Conservation (phyloP, 352 stramenopile species). For the Pythium insidiosum region DNA sequence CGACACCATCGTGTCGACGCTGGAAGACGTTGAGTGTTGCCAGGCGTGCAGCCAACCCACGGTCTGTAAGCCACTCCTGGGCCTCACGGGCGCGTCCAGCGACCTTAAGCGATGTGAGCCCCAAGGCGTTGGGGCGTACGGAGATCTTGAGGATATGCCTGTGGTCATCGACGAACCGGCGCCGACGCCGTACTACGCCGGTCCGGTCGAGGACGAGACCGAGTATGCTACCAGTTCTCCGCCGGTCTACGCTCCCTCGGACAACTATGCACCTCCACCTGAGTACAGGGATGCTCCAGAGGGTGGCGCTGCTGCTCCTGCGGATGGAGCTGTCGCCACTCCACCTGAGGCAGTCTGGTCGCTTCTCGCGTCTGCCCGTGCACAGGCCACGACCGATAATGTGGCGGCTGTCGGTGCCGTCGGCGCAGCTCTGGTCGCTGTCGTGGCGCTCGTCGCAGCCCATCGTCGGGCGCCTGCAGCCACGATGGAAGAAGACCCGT, state of each 20-base stretch:
- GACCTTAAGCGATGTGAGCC: too few relatives aligned
- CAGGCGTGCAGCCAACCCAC: too few relatives aligned
- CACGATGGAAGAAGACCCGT: neutral
- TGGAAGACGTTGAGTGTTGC: too few relatives aligned
- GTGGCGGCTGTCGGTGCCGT: neutral
- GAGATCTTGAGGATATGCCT: too few relatives aligned
- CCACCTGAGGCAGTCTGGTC: too few relatives aligned
- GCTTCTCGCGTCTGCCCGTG: neutral
- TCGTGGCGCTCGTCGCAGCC: constrained; percentile 1
- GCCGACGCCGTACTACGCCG: neutral
- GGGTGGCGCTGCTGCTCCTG: too few relatives aligned
- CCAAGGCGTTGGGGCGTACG: too few relatives aligned
- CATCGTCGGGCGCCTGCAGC: neutral
- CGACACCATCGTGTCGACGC: neutral
- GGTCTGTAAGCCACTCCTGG: too few relatives aligned
- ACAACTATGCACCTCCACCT: too few relatives aligned
- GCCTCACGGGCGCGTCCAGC: too few relatives aligned
- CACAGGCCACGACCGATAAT: neutral
- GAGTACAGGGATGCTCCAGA: too few relatives aligned
- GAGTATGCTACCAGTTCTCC: neutral
- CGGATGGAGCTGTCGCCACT: too few relatives aligned
- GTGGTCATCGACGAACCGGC: neutral
- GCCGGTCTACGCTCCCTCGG: neutral
- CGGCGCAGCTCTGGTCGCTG: neutral
- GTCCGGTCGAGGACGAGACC: neutral